These are phyloP conservation scores for Gracilariopsis chorda DNA, from an alignment of 23 red algal genomes.

Conservation along the genomic window DNA sequence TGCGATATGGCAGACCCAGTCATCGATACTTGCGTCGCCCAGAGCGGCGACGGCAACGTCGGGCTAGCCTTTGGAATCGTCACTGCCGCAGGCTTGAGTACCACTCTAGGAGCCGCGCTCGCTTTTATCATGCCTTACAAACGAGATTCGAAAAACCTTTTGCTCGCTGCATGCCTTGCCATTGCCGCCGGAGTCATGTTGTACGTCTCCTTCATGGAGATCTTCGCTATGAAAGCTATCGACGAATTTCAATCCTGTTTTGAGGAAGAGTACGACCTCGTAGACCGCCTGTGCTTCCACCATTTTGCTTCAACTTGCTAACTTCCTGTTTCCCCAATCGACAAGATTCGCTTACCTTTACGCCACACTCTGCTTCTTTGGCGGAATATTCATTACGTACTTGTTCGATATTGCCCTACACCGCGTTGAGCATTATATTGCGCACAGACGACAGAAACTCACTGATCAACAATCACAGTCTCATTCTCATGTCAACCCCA, in stretches of 20 bases:
- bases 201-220: constrained; percentile 86
- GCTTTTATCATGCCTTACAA: constrained; percentile 69
- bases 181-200: constrained; percentile 78
- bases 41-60: constrained; percentile 40
- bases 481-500: background rate
- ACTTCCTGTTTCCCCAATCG: background rate
- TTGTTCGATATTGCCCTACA: constrained; percentile 59
- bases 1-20: too few relatives aligned
- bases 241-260: constrained; percentile 50
- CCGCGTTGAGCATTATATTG: constrained; percentile 27
- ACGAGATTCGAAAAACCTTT: constrained; percentile 33
- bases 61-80: constrained; percentile 77
- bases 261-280: constrained; percentile 21
- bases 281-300: background rate
- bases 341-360: constrained; percentile 66
- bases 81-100: constrained; percentile 71
- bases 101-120: constrained; percentile 68
- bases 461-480: background rate
- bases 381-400: constrained; percentile 47
- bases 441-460: background rate
- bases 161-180: constrained; percentile 64
- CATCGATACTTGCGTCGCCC: background rate
- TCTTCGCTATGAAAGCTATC: constrained; percentile 66
- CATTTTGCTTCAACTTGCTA: background rate
- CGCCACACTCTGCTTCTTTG: constrained; percentile 85